Percentiles rank a stretch among this genome's conserved stretches.
phyloP scores from a whole-genome alignment of 768 basidiomycete genomes.

The Serpula lacrymans region DNA sequence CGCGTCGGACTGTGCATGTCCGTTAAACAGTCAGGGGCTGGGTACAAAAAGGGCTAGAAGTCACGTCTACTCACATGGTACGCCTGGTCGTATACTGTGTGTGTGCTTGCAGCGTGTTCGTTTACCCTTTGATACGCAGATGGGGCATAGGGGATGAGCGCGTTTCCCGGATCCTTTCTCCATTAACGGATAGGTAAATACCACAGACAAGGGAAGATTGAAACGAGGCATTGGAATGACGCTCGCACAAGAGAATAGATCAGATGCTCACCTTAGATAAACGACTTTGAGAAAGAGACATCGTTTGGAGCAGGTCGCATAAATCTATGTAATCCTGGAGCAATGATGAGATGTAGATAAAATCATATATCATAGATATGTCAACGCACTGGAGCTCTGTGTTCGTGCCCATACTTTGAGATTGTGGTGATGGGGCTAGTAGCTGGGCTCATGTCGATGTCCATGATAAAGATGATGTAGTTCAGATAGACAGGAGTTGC shows the following conservation, averaged over 20 bases:
- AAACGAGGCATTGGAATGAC: background rate
- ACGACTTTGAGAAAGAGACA: constrained; percentile 40
- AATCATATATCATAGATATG: too few relatives aligned
- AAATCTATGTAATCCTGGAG: constrained; percentile 43
- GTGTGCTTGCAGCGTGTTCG: constrained; percentile 41
- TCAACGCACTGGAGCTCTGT: constrained; percentile 20
- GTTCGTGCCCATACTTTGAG: constrained; percentile 15
- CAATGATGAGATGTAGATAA: too few relatives aligned
- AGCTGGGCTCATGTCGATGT: constrained; percentile 32
- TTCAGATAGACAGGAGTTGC: background rate
- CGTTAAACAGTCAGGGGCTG: background rate
- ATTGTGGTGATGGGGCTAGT: constrained; percentile 20
- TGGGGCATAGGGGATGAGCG: constrained; percentile 17
- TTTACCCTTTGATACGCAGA: constrained; percentile 29
- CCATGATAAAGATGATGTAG: constrained; percentile 23
- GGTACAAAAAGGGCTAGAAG: background rate
- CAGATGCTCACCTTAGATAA: constrained; percentile 26
- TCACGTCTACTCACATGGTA: constrained; percentile 34
- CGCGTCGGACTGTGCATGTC: constrained; percentile 39
- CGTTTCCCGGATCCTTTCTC: constrained; percentile 31
- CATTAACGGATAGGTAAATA: constrained; percentile 12
- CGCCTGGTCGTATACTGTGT: constrained; percentile 43
- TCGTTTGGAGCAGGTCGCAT: constrained; percentile 48
- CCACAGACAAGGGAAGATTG: too few relatives aligned
- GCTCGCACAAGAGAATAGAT: background rate